Percentiles rank a stretch among this genome's conserved stretches.
Evolutionary conservation across 345 rosid genomes (phyloP).

Genomic region (Linum usitatissimum): DNA sequence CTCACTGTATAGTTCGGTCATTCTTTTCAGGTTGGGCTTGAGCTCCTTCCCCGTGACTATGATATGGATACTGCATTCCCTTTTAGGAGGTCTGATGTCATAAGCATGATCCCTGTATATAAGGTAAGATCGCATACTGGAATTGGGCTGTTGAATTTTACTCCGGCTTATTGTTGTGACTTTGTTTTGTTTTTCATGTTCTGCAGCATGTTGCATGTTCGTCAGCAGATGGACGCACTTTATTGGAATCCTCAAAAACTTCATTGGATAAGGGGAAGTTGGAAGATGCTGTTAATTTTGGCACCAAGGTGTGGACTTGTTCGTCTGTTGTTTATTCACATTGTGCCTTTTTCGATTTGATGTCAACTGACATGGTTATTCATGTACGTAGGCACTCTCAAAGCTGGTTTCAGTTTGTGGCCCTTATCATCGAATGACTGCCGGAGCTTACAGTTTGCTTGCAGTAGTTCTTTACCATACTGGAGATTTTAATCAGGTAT

Average conservation of each 20-base stretch:
- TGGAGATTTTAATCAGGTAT: slow-evolving; percentile 45
- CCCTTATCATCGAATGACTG: slow-evolving; percentile 30
- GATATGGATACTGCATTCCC: slow-evolving; percentile 22
- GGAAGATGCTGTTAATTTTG: slow-evolving; percentile 30
- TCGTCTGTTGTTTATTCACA: slow-evolving; percentile 7
- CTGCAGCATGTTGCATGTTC: slow-evolving; percentile 30
- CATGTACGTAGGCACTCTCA: slow-evolving; percentile 25
- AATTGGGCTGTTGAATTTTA: neutral
- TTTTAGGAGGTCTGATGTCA: slow-evolving; percentile 21
- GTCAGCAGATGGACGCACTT: slow-evolving; percentile 28
- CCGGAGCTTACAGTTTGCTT: slow-evolving; percentile 29
- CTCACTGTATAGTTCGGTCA: slow-evolving; percentile 16
- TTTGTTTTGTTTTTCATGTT: slow-evolving; percentile 13
- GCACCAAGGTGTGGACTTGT: slow-evolving; percentile 18
- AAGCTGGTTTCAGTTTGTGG: slow-evolving; percentile 29
- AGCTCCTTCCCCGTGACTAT: slow-evolving; percentile 29
- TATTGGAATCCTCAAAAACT: slow-evolving; percentile 25
- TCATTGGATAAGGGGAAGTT: slow-evolving; percentile 28
- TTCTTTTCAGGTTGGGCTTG: slow-evolving; percentile 27
- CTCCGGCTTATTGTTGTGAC: slow-evolving; percentile 8
- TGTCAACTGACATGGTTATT: neutral
- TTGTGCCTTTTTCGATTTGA: slow-evolving; percentile 7
- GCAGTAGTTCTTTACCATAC: slow-evolving; percentile 30
- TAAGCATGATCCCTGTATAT: slow-evolving; percentile 26
- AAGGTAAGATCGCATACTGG: slow-evolving; percentile 14